phyloP scores from a whole-genome alignment of 2,329 filamentous ascomycete species.

The Fusarium circinatum region DNA sequence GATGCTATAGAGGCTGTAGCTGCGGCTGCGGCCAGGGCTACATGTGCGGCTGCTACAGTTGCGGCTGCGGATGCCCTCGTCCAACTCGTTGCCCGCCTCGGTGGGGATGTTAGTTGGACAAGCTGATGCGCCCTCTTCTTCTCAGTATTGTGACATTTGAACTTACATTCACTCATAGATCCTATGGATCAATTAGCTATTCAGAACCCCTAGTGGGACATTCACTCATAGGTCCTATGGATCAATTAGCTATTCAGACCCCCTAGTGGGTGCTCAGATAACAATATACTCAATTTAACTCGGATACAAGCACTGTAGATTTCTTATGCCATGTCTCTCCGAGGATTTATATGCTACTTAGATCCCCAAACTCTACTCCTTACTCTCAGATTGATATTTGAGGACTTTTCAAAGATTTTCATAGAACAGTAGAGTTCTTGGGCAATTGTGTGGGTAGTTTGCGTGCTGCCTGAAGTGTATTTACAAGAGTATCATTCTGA shows the following conservation, averaged over 20 bases:
- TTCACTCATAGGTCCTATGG: background rate
- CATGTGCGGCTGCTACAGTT: background rate
- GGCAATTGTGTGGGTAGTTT: background rate
- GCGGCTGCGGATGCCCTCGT: background rate
- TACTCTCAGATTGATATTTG: background rate
- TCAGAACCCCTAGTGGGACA: background rate
- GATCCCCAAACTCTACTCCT: too few species aligned
- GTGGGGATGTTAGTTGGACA: background rate
- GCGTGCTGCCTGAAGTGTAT: background rate
- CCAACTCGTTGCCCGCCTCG: background rate
- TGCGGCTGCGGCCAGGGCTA: background rate
- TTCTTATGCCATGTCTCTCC: fast-evolving
- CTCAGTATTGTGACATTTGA: background rate
- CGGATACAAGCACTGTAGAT: fast-evolving
- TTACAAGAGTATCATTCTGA: background rate
- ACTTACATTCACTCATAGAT: background rate
- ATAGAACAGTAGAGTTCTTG: fast-evolving
- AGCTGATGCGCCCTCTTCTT: fast-evolving
- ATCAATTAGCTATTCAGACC: background rate
- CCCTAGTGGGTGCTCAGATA: background rate
- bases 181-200: background rate
- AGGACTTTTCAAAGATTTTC: fast-evolving
- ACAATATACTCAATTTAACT: background rate
- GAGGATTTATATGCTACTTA: fast-evolving
- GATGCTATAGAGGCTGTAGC: background rate